phyloP scores from a whole-genome alignment of 140 eudicot genomes.

The Senecio squalidus region DNA sequence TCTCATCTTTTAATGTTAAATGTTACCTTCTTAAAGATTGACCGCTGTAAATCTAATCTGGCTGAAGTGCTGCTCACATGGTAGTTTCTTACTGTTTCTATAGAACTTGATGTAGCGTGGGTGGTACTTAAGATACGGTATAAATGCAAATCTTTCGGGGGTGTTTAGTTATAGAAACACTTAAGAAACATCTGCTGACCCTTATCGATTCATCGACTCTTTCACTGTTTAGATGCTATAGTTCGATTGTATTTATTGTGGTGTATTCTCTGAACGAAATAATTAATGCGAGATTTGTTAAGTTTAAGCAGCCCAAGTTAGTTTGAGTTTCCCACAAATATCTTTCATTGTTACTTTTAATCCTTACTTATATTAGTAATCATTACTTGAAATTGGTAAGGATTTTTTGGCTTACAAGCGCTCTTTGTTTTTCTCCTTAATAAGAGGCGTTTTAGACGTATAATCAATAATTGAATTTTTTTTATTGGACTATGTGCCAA shows the following conservation, averaged over 20 bases:
- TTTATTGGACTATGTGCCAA: conserved; percentile 1
- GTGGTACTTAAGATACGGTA: no score
- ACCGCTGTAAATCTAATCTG: no score
- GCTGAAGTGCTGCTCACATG: not conserved
- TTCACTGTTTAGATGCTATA: not conserved
- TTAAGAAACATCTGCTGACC: no score
- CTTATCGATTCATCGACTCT: not conserved
- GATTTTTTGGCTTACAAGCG: not conserved
- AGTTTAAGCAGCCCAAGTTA: not conserved
- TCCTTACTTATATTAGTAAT: no score
- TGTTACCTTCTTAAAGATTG: not conserved
- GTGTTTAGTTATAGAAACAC: no score
- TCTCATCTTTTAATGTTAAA: no score
- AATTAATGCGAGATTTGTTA: not conserved
- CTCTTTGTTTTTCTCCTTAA: conserved; percentile 7
- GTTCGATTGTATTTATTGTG: not conserved
- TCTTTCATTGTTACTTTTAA: no score
- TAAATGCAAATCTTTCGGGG: no score
- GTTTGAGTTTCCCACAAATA: no score
- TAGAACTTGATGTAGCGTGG: no score
- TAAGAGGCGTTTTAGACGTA: not conserved
- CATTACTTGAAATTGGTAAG: not conserved
- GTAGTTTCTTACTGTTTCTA: not conserved
- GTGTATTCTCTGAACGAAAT: no score
- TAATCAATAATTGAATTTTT: not conserved